Base-by-base conservation (phyloP, 2,329 filamentous ascomycete genomes). In the Parastagonospora avenae region DNA sequence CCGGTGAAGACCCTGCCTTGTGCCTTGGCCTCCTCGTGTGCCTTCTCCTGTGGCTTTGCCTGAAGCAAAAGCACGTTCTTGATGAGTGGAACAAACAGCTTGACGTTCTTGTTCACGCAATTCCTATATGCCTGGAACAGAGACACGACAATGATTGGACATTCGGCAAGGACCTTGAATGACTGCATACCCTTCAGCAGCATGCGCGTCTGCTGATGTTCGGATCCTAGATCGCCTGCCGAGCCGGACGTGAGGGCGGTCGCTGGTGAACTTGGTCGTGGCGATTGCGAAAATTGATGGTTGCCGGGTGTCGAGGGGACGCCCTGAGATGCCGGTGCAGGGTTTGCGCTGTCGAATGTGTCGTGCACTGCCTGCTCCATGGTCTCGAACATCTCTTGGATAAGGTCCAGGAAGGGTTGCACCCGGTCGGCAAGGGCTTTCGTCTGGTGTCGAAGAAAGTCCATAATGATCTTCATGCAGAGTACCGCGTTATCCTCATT, bases 401-500 rank as follows among this genome's bases (percentile, higher is more conserved):
- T 97, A 32, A 99, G 81, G 48, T 88, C 87, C 52, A 99, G 78
- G 73, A 99, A 99, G 2, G 86, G 83, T 73, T 97, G 93, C 3
- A 97, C 92, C 70, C 90, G 92, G 50, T 84, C 82, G n/a, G 79
- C 77, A 7, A 97, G 85, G 24, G 88, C 86, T 76, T 93, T 95
- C 50, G 88, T 85, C 74, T 97, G 93, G 70, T 96, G 91, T 42
- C 94, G 87, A 82, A 96, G 91, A 59, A 97, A 88, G 70, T 99
- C 94, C 79, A 96, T 97, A 44, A 96, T 91, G 11, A 93, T 96
- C 80, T 99, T 99, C 77, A 99, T 91, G 72, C 93, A 97, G 56
- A 99, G 79, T n/a, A 95, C 91, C 2, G 93, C 94, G 80, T 99
- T 99, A 57, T 99, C 94, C 76, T 99, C 94, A 66, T 99, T 99